These are phyloP conservation scores for Phellinidium pouzarii DNA, from an alignment of 1,284 basidiomycete genomes.

Conservation along the genomic window DNA sequence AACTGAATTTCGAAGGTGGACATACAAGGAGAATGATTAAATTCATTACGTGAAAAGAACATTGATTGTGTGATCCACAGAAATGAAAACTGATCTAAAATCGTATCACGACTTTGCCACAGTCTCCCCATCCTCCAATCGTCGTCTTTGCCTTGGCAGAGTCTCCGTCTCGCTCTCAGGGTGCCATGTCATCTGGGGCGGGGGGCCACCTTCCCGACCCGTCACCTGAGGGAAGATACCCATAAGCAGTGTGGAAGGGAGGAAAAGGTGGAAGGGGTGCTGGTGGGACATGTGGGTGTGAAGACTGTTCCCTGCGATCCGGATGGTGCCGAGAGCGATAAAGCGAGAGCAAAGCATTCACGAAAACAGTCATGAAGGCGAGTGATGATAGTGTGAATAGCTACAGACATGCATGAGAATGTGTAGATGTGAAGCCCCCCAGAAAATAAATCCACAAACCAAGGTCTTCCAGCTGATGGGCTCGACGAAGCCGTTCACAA, in stretches of 20 bases:
- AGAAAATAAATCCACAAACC: constrained; percentile 38
- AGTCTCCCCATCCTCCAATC: constrained; percentile 10
- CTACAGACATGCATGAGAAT: constrained; percentile 38
- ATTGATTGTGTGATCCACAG: neutral
- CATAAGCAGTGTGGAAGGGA: constrained; percentile 14
- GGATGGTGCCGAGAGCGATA: constrained; percentile 53
- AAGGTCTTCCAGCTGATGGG: constrained; percentile 96
- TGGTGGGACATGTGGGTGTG: neutral
- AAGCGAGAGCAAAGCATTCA: constrained; percentile 75
- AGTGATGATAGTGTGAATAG: constrained; percentile 75
- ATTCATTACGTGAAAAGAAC: too few species aligned
- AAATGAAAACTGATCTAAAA: neutral
- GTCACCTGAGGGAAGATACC: constrained; percentile 8
- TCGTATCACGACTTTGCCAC: neutral
- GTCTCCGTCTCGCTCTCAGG: constrained; percentile 12
- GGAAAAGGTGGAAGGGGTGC: constrained; percentile 8
- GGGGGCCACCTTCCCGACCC: neutral
- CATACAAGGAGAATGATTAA: too few species aligned
- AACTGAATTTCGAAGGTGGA: too few species aligned
- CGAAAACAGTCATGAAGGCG: constrained; percentile 73
- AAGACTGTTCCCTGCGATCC: neutral
- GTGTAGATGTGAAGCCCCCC: neutral
- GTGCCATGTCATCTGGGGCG: constrained; percentile 4
- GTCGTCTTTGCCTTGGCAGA: constrained; percentile 14
- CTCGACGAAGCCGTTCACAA: constrained; percentile 95